Evolutionary conservation across 2,329 filamentous ascomycete genomes (phyloP).

Genomic region (Trichoderma asperellum): DNA sequence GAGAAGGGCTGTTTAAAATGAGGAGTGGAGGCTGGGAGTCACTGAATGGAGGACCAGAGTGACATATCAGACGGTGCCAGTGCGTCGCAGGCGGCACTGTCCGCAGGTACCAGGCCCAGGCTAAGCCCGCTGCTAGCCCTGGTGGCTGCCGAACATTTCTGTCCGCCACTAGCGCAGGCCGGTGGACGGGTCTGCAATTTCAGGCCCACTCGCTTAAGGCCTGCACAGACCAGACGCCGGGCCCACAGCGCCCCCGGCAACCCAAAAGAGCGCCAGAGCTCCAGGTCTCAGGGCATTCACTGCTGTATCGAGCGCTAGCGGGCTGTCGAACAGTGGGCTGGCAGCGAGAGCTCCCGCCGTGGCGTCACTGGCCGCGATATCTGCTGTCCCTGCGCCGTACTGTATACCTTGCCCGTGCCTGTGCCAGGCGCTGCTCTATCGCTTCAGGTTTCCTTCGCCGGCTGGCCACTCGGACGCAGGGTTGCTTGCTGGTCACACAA

Average conservation of each 20-base stretch:
- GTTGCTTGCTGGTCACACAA: slow-evolving; percentile 23
- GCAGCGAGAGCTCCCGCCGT: slow-evolving; percentile 25
- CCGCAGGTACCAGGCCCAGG: background rate
- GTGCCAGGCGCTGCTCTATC: background rate
- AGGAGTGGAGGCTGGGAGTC: slow-evolving; percentile 24
- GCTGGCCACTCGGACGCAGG: background rate
- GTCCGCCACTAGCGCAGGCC: slow-evolving; percentile 30
- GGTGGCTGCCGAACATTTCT: slow-evolving; percentile 28
- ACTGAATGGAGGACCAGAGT: background rate
- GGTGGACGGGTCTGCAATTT: slow-evolving; percentile 34
- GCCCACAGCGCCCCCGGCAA: slow-evolving; percentile 25
- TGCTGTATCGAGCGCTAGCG: background rate
- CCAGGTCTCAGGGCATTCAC: slow-evolving; percentile 25
- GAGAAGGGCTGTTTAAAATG: slow-evolving; percentile 22
- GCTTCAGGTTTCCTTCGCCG: background rate
- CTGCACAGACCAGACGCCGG: slow-evolving; percentile 30
- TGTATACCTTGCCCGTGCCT: background rate
- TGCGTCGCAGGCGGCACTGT: background rate
- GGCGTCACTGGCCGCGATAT: slow-evolving; percentile 17
- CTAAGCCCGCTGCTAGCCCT: slow-evolving; percentile 10
- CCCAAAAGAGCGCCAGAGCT: slow-evolving; percentile 13
- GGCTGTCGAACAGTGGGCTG: background rate
- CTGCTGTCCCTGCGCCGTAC: background rate
- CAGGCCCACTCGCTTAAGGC: slow-evolving; percentile 36
- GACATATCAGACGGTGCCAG: slow-evolving; percentile 8